A percentile compares a stretch with the other conserved stretches of the same genome.
These are phyloP conservation scores for Teratosphaeriaceae sp. DNA, from an alignment of 2,329 filamentous ascomycete species.

Conservation along the genomic window DNA sequence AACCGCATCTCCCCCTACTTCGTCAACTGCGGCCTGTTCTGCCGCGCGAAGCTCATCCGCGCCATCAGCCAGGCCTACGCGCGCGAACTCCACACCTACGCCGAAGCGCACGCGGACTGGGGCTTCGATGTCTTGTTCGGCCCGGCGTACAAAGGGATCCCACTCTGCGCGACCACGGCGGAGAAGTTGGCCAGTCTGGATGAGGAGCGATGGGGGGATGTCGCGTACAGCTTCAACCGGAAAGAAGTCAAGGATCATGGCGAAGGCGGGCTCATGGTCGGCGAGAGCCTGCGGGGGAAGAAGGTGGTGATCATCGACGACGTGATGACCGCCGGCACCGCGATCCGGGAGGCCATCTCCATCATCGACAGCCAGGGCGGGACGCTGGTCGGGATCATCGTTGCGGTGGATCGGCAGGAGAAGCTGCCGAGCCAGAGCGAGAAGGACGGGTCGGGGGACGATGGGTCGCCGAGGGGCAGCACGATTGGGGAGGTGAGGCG, in stretches of 20 bases:
- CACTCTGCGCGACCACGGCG: conserved; percentile 71
- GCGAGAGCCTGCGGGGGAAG: conserved; percentile 77
- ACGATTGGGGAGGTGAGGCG: conserved; percentile 80
- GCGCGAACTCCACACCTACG: conserved; percentile 46
- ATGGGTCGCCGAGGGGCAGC: conserved; percentile 63
- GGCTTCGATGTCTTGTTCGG: conserved; percentile 82
- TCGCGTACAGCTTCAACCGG: conserved; percentile 86
- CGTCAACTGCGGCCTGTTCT: conserved; percentile 92
- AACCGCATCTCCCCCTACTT: conserved; percentile 90
- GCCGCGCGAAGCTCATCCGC: conserved; percentile 68
- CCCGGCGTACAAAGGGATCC: conserved; percentile 95
- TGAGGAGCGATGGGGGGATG: conserved; percentile 55
- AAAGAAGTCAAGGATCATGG: conserved; percentile 97
- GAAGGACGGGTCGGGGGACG: conserved; percentile 46
- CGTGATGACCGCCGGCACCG: conserved; percentile 92
- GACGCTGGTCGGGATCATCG: conserved; percentile 75
- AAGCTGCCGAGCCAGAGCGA: conserved; percentile 56
- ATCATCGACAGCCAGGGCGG: conserved; percentile 86
- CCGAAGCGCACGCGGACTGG: conserved; percentile 38
- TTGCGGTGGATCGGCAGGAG: conserved; percentile 83
- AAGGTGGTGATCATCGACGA: conserved; percentile 88
- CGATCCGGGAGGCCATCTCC: conserved; percentile 83
- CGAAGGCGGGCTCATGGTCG: conserved; percentile 89
- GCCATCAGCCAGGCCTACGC: conserved; percentile 80
- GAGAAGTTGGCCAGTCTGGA: conserved; percentile 69